Evolutionary conservation across 495 filamentous ascomycete species (phyloP).

Genomic region (Achaetomiella virescens): DNA sequence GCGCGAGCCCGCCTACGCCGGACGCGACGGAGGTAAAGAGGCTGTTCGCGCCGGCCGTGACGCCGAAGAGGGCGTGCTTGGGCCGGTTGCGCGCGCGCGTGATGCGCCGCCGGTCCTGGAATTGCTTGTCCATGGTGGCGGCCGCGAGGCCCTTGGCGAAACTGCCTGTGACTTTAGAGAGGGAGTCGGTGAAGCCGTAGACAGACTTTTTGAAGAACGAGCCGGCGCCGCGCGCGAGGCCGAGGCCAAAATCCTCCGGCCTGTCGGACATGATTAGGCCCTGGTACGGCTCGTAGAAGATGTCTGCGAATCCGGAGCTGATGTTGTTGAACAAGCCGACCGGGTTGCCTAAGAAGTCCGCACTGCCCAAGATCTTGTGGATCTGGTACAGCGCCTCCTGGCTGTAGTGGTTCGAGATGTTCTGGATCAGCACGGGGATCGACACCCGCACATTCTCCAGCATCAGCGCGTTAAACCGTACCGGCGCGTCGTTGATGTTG

Average conservation of each 20-base stretch:
- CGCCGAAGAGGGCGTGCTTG: constrained; percentile 93
- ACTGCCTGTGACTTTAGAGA: constrained; percentile 93
- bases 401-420: constrained; percentile 87
- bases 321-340: constrained; percentile 98
- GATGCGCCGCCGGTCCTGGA: constrained; percentile 92
- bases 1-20: constrained; percentile 85
- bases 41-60: constrained; percentile 91
- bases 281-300: constrained; percentile 99
- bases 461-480: constrained; percentile 87
- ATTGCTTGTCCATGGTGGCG: constrained; percentile 96
- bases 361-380: constrained; percentile 92
- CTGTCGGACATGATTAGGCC: constrained; percentile 92
- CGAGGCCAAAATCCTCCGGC: constrained; percentile 87
- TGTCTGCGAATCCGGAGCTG: constrained; percentile 91
- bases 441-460: constrained; percentile 94
- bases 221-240: constrained; percentile 92
- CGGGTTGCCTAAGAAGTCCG: constrained; percentile 97
- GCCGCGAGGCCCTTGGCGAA: constrained; percentile 93
- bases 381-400: constrained; percentile 93
- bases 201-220: constrained; percentile 98
- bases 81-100: constrained; percentile 87
- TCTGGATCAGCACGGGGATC: constrained; percentile 70
- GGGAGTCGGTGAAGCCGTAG: constrained; percentile 90
- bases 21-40: constrained; percentile 88
- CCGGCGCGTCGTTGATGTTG: constrained; percentile 94